Conservation (phyloP, 2,329 filamentous ascomycete species). For the Neobulgaria alba region DNA sequence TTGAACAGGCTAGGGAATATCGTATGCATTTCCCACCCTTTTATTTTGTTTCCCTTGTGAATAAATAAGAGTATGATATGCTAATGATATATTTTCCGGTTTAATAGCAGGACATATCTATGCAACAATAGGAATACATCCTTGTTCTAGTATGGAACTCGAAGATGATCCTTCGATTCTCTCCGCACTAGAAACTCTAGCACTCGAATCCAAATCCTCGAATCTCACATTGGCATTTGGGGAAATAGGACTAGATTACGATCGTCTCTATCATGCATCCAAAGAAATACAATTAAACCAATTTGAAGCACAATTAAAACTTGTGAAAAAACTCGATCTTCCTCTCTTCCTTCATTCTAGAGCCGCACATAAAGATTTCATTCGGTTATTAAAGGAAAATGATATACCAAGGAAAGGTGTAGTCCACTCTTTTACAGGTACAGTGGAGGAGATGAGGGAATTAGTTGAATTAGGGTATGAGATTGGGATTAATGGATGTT, state of each 20-base stretch:
- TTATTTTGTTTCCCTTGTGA: too few species aligned
- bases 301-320: conserved; percentile 60
- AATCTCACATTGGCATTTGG: conserved; percentile 64
- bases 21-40: conserved; percentile 48
- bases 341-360: conserved; percentile 90
- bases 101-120: conserved; percentile 69
- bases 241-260: conserved; percentile 94
- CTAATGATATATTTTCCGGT: too few species aligned
- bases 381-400: conserved; percentile 51
- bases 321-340: conserved; percentile 48
- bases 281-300: conserved; percentile 74
- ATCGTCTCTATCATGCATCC: conserved; percentile 75
- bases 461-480: conserved; percentile 75
- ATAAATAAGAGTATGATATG: neutral
- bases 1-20: conserved; percentile 65
- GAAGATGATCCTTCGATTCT: conserved; percentile 43
- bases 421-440: conserved; percentile 93
- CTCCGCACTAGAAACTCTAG: conserved; percentile 52
- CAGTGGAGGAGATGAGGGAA: conserved; percentile 71
- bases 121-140: conserved; percentile 87
- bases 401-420: conserved; percentile 43
- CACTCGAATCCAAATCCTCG: conserved; percentile 41
- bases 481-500: conserved; percentile 94
- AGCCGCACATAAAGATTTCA: conserved; percentile 79
- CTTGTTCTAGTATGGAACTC: conserved; percentile 72